Base-by-base conservation (phyloP, 768 basidiomycete species). In the Amanita polypyramis region DNA sequence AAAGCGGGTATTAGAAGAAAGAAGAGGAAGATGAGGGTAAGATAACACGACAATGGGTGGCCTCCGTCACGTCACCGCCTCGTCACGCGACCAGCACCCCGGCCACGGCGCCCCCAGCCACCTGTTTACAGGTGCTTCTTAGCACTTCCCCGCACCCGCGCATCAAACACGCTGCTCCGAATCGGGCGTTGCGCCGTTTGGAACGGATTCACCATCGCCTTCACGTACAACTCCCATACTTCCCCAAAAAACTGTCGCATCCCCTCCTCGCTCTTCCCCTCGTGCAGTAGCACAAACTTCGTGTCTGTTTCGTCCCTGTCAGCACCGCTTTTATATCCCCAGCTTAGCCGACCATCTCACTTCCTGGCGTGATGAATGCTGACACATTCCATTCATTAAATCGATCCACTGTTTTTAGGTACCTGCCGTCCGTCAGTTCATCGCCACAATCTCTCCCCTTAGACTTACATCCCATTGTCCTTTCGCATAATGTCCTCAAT, bases 341-440 rank as follows among this genome's bases (percentile, higher is more conserved):
- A n/a, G n/a, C n/a, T n/a, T 17, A 25, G 10, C 43, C 17, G 47
- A 49, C n/a, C 40, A 56, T 27, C 92, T 70, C 66, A 98, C 95
- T 96, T 52, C 86, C 89, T 1, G 94, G 83, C 0, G 96, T 98
- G 15, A 98, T 72, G 67, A 97, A 98, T 25, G 89, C 92, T 12
- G 96, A 98, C 15, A 98, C 82, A 2, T 82, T 94, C 96, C 96
- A 99, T 62, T 98, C 96, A 60, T 98, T 97, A 68, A 97, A 96
- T 69, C 85, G 90, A 74, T 99, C 96, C 51, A 98, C 82, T 14
- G 82, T 79, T 61, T 94, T 95, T 49, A 97, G 73, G 65, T 97
- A 97, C 86, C 96, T 98, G 61, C 17, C 51, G 2, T 2, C 20
- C 50, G 39, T 45, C 46, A 47, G 56, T 45, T 61, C 53, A 35